Evolutionary conservation across 306 rosid species (phyloP), one percentile per base, ranked within the genome.

Genomic region (Citrullus mucosospermus): DNA sequence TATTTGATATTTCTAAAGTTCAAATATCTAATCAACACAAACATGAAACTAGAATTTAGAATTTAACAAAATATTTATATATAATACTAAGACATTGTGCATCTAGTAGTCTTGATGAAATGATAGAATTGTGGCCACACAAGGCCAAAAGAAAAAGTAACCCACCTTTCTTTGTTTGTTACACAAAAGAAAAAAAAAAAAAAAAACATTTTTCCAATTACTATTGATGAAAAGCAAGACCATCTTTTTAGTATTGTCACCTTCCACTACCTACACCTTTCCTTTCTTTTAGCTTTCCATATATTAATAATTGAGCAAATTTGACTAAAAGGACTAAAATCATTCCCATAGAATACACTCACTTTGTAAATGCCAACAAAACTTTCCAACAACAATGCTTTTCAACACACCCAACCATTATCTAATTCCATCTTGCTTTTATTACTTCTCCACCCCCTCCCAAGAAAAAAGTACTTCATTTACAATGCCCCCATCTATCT

Each of bases 401-500:
- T 48, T 44, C 16, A 84, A 62, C 79, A 85, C 84, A 88, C 84
- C 78, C 76, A 84, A 82, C 87, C 83, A 85, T 84, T 82, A 79
- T 84, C 81, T 76, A 71, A 88, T 75, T 83, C 78, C 98, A 87
- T 84, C 82, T 90, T 84, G 88, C 85, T 82, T 74, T 74, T 73
- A 50, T 67, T 38, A 67, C 28, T 67, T 67, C 51, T 65, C 72
- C 28, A 34, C 48, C 6, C 13, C 6, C 16, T 63, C 72, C 72
- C 17, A 65, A 15, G 20, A 34, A 65, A 22, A 65, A 36, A 25
- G 13, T 36, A 36, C 28, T 36, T 65, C 6, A 65, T 65, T 32
- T 43, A 65, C 43, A 16, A 50, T 83, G 79, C 78, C 53, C 46
- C 83, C 81, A 76, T 82, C 87, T 71, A 36, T 43, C 79, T 84